These are phyloP conservation scores for Cyanodermella asteris DNA, from an alignment of 2,329 filamentous ascomycete species.

Conservation along the genomic window DNA sequence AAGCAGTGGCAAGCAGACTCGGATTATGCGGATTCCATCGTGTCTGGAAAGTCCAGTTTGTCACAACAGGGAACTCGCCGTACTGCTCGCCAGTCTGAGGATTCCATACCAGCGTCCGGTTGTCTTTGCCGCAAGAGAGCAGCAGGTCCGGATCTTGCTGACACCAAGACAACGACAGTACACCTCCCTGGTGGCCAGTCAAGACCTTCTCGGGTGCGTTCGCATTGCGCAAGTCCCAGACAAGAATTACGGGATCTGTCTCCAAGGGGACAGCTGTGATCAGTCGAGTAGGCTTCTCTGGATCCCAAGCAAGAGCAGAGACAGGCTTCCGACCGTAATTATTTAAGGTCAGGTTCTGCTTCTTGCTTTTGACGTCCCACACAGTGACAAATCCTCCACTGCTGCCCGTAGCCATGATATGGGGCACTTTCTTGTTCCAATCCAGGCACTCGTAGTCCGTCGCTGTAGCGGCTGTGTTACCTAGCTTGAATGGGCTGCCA, in stretches of 20 bases:
- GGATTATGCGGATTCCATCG: slow-evolving; percentile 88
- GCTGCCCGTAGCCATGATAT: slow-evolving; percentile 88
- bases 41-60: slow-evolving; percentile 98
- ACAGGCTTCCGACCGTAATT: slow-evolving; percentile 73
- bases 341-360: slow-evolving; percentile 87
- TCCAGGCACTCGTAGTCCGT: slow-evolving; percentile 93
- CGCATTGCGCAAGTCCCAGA: slow-evolving; percentile 92
- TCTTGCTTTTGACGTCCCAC: slow-evolving; percentile 96
- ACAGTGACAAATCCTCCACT: slow-evolving; percentile 89
- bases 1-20: slow-evolving; percentile 77
- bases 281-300: slow-evolving; percentile 78
- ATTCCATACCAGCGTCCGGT: slow-evolving; percentile 89
- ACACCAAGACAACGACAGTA: slow-evolving; percentile 91
- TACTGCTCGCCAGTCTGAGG: slow-evolving; percentile 70
- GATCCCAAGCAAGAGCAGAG: slow-evolving; percentile 93
- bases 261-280: slow-evolving; percentile 83
- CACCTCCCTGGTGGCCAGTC: slow-evolving; percentile 80
- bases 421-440: slow-evolving; percentile 95
- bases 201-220: slow-evolving; percentile 78
- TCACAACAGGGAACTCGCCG: slow-evolving; percentile 88
- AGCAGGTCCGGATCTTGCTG: slow-evolving; percentile 71
- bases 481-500: slow-evolving; percentile 68
- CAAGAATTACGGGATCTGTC: slow-evolving; percentile 62
- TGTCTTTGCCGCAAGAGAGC: slow-evolving; percentile 89
- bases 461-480: slow-evolving; percentile 66